A percentile compares a stretch with the other conserved stretches of the same genome.
Evolutionary conservation across 108 stramenopile species (phyloP).

Genomic region (Conticribra guillardii): DNA sequence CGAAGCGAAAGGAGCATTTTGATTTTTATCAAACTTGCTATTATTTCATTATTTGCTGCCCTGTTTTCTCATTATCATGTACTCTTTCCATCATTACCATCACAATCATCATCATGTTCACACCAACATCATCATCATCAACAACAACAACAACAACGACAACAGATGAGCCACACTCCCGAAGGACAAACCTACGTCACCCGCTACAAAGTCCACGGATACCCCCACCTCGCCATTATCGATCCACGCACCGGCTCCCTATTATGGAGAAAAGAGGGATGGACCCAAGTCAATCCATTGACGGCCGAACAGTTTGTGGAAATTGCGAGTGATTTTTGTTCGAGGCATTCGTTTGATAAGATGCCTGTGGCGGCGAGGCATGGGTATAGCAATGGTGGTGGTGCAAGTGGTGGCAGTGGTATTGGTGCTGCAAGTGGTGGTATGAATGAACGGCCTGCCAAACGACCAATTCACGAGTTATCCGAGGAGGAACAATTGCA

Average conservation of each 20-base stretch:
- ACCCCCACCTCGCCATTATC: conserved; percentile 90
- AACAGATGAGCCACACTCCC: conserved; percentile 60
- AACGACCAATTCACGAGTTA: conserved; percentile 62
- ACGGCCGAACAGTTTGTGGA: conserved; percentile 84
- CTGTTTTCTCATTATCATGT: neutral
- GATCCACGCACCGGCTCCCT: conserved; percentile 92
- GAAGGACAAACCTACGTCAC: conserved; percentile 81
- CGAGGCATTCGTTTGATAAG: conserved; percentile 83
- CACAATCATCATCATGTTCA: too few species aligned
- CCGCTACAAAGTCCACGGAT: conserved; percentile 83
- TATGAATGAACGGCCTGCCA: conserved; percentile 1
- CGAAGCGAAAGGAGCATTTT: too few species aligned
- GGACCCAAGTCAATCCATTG: conserved; percentile 86
- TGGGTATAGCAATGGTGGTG: conserved; percentile 14
- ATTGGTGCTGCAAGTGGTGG: neutral
- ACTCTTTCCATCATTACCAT: too few species aligned
- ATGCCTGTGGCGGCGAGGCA: conserved; percentile 66
- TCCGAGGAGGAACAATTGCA: conserved; percentile 86
- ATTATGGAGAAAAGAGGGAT: conserved; percentile 88
- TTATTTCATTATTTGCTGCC: neutral
- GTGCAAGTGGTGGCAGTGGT: conserved; percentile 1
- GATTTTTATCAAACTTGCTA: too few species aligned
- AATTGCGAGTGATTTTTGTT: conserved; percentile 86
- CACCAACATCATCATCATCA: neutral
- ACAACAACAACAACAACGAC: neutral